phyloP scores from a whole-genome alignment of 163 green algal species.

The Chloromonas sp. region DNA sequence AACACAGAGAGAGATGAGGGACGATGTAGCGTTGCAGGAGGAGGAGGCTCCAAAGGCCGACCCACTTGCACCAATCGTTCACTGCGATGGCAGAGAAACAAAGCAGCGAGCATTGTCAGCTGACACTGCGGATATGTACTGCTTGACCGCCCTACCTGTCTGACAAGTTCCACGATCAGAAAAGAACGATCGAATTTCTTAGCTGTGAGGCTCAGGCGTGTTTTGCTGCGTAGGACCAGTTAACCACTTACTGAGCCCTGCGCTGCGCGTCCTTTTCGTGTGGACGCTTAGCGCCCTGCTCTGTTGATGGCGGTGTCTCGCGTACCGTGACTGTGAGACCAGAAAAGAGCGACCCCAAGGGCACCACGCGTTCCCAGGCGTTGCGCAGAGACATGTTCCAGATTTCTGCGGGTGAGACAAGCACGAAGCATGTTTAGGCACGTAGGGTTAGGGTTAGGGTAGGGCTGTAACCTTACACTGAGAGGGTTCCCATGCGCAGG shows the following conservation, averaged over 20 bases:
- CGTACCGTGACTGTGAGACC: conserved; percentile 20
- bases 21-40: not conserved
- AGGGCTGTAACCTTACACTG: too few species aligned
- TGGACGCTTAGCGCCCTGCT: not conserved
- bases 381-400: conserved; percentile 34
- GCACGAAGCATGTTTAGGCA: not conserved
- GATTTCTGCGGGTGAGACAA: not conserved
- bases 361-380: conserved; percentile 33
- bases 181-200: too few species aligned
- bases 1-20: not conserved
- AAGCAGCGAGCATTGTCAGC: too few species aligned
- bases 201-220: too few species aligned
- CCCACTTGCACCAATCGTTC: conserved; percentile 8
- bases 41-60: conserved; percentile 18
- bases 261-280: conserved; percentile 1
- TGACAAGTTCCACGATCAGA: too few species aligned
- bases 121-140: too few species aligned
- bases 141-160: too few species aligned
- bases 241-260: not conserved
- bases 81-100: not conserved
- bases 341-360: conserved; percentile 26
- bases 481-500: too few species aligned
- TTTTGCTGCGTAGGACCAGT: too few species aligned
- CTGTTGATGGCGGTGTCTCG: not conserved
- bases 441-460: too few species aligned